Evolutionary conservation across 2,329 filamentous ascomycete genomes (phyloP).

Genomic region (Macroventuria anomochaeta): DNA sequence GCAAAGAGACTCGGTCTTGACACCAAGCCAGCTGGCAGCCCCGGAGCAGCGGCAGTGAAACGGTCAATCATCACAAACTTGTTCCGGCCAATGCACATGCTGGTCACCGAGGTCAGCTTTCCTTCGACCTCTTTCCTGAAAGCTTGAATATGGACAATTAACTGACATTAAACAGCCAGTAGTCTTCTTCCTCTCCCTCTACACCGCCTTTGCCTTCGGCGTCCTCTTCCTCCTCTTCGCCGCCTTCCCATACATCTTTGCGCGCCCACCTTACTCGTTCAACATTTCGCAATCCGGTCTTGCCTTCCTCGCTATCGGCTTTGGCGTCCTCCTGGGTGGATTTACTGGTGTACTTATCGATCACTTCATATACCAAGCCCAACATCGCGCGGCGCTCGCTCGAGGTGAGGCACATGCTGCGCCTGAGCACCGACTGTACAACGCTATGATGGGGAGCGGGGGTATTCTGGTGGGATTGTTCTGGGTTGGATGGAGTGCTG

Average conservation of each 20-base stretch:
- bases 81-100: slow-evolving; percentile 59
- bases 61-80: slow-evolving; percentile 51
- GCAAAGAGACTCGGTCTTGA: slow-evolving; percentile 42
- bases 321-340: slow-evolving; percentile 39
- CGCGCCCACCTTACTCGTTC: slow-evolving; percentile 40
- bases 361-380: slow-evolving; percentile 44
- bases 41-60: slow-evolving; percentile 23
- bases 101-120: slow-evolving; percentile 38
- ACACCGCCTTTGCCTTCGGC: slow-evolving; percentile 45
- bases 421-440: slow-evolving; percentile 65
- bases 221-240: slow-evolving; percentile 48
- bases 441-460: slow-evolving; percentile 64
- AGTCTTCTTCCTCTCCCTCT: slow-evolving; percentile 45
- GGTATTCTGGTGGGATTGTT: slow-evolving; percentile 62
- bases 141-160: no score
- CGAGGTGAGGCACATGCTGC: slow-evolving; percentile 45
- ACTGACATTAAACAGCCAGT: slow-evolving; percentile 31
- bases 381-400: slow-evolving; percentile 34
- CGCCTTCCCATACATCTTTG: slow-evolving; percentile 45
- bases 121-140: no score
- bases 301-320: slow-evolving; percentile 42
- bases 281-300: slow-evolving; percentile 39
- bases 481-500: slow-evolving; percentile 67
- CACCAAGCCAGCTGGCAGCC: slow-evolving; percentile 13
- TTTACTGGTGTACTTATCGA: slow-evolving; percentile 47